Conservation (phyloP, 805 yeast genomes). For the Ogataea thermomethanolica region DNA sequence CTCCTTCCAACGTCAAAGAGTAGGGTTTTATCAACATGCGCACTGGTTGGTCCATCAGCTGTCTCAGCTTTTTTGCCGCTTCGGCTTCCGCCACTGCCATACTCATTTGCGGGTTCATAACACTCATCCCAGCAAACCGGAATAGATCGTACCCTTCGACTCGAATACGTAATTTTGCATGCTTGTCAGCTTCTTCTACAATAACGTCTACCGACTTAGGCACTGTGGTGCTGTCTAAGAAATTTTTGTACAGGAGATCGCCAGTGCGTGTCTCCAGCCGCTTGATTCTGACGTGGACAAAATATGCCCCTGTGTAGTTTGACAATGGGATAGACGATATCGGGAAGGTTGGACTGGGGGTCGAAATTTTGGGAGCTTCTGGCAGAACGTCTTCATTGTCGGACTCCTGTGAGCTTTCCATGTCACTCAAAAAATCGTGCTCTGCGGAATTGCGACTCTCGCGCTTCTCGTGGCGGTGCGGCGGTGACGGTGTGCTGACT, state of each 20-base stretch:
- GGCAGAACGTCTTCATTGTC: background rate
- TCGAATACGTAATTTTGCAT: background rate
- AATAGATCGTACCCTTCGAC: slow-evolving; percentile 1
- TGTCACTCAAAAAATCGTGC: background rate
- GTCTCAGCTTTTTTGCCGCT: slow-evolving; percentile 4
- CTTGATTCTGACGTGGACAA: slow-evolving; percentile 4
- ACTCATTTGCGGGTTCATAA: slow-evolving; percentile 2
- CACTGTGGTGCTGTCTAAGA: background rate
- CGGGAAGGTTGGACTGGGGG: background rate
- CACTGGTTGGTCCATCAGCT: slow-evolving; percentile 2
- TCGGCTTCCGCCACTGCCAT: slow-evolving; percentile 8
- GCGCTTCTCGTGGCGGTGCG: background rate
- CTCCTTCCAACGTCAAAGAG: background rate
- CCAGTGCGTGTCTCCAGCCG: slow-evolving; percentile 5
- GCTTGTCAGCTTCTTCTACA: slow-evolving; percentile 2
- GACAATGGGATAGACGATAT: slow-evolving; percentile 2
- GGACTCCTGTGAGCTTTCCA: slow-evolving; percentile 1
- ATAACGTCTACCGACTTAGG: slow-evolving; percentile 2
- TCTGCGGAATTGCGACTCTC: background rate
- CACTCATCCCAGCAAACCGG: background rate
- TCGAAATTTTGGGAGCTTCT: no score
- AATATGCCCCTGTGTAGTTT: slow-evolving; percentile 7
- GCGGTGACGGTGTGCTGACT: background rate
- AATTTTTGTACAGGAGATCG: slow-evolving; percentile 5
- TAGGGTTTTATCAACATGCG: slow-evolving; percentile 6